Evolutionary conservation across 768 basidiomycete species (phyloP), one percentile per base, ranked within the genome.

Genomic region (Hygrocybe coccinea): DNA sequence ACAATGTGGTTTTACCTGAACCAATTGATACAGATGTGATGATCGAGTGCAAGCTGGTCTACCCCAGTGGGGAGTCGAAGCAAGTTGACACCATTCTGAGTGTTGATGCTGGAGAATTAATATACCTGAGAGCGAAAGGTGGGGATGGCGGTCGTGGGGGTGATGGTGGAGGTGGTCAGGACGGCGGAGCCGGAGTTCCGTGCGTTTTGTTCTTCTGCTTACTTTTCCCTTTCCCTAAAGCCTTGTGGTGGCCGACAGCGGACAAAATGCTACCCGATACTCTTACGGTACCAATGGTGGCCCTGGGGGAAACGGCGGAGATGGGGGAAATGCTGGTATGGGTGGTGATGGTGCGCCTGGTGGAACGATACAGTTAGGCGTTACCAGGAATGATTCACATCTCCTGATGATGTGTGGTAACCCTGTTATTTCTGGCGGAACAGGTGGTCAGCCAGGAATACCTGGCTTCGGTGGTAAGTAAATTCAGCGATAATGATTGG

Each of bases 181-280:
- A 43, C 76, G 74, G 44, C 82, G 66, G 49, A 85, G 70, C 67
- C 86, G 86, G 64, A 86, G 80, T 17, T 84, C 25, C 29, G 50
- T 51, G 17, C 10, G 35, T 36, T 36, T 12, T 14, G 10, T 7
- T n/a, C n/a, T 25, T 19, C 50, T 14, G n/a, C 25, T 34, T 29
- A 4, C 5, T 51, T 36, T 21, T 51, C 3, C 7, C 50, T 51
- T 3, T n/a, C 8, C 15, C 22, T 19, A 24, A 33, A 39, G 14
- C n/a, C 3, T 17, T 19, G 21, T 25, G 50, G 14, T n/a, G 25
- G 19, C 25, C 4, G 19, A 48, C 34, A 51, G 50, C 3, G 50
- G 50, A 33, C 3, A 3, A 51, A 24, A 51, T 36, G 50, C 50
- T 3, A 51, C 7, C 17, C 25, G 34, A n/a, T 51, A 34, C 34